Base-by-base conservation (phyloP, 139 green algal genomes). In the Picochlorum sp. region DNA sequence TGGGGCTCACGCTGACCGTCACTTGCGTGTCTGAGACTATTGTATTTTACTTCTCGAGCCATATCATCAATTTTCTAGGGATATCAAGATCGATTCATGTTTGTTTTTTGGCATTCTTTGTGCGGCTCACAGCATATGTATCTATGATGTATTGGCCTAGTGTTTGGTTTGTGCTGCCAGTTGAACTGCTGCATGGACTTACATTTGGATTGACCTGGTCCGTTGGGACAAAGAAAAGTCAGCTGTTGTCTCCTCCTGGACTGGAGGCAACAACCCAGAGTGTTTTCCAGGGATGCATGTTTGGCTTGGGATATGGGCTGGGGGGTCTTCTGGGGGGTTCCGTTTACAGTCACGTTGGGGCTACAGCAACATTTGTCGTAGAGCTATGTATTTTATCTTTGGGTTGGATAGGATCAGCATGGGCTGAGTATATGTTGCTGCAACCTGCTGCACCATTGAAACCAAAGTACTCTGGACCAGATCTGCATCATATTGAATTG, bases 131-230 rank as follows among this genome's bases (percentile, higher is more conserved):
- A 3, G 49, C n/a, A 31, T 79, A 81, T 41, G 23, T 38, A 13
- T 57, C 52, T 7, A 61, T 81, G 24, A 9, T 49, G 4, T 28
- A 45, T n/a, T 69, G 60, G 50, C 24, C n/a, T 28, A 60, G 63
- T 11, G 52, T 65, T 10, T 80, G 70, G 70, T 31, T 63, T 18
- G 64, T 68, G 47, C 68, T 83, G 4, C 76, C 73, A 4, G 55
- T 74, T 1, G 76, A 83, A 58, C 54, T 74, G 26, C 52, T 83
- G 59, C 68, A 83, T 28, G 76, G 72, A 9, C 38, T 83, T 41
- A 83, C 76, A 1, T 83, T 83, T 66, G 76, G 67, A 4, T 37
- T 65, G 1, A 70, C 76, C 3, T 83, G 72, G 72, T 63, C 60
- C 41, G 45, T 21, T 21, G 62, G 45, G 9, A 59, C 47, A 6